phyloP scores from a whole-genome alignment of 2,329 filamentous ascomycete species.

The Phyllosticta paracitricarpa region DNA sequence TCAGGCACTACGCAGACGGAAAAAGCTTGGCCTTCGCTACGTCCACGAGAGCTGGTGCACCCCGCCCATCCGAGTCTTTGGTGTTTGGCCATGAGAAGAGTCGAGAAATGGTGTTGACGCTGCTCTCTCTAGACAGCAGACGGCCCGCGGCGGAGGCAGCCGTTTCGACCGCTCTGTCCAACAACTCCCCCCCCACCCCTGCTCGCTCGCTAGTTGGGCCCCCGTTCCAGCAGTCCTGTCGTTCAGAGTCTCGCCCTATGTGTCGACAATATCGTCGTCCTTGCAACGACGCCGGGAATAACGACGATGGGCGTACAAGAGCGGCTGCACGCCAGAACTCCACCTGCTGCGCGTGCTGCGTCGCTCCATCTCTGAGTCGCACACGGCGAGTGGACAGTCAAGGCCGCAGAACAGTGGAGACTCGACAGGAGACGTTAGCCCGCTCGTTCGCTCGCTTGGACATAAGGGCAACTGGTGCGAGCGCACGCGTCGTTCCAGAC shows the following conservation, averaged over 20 bases:
- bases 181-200: too few species aligned
- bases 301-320: not conserved
- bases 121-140: too few species aligned
- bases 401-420: not conserved
- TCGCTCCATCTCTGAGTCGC: too few species aligned
- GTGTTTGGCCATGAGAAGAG: not conserved
- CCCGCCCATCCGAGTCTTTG: too few species aligned
- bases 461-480: not conserved
- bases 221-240: not conserved
- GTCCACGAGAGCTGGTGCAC: not conserved
- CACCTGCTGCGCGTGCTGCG: not conserved
- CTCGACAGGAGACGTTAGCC: not conserved
- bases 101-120: not conserved
- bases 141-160: not conserved
- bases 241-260: not conserved
- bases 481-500: not conserved
- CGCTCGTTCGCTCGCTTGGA: not conserved
- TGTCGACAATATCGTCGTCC: not conserved
- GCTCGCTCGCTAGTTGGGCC: not conserved
- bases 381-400: not conserved
- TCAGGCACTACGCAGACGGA: not conserved
- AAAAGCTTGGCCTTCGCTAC: not conserved
- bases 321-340: too few species aligned
- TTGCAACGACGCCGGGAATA: not conserved
- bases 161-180: not conserved